Percentiles rank a stretch among this genome's conserved stretches.
Conservation (phyloP, 306 rosid genomes). For the Vigna radiata region DNA sequence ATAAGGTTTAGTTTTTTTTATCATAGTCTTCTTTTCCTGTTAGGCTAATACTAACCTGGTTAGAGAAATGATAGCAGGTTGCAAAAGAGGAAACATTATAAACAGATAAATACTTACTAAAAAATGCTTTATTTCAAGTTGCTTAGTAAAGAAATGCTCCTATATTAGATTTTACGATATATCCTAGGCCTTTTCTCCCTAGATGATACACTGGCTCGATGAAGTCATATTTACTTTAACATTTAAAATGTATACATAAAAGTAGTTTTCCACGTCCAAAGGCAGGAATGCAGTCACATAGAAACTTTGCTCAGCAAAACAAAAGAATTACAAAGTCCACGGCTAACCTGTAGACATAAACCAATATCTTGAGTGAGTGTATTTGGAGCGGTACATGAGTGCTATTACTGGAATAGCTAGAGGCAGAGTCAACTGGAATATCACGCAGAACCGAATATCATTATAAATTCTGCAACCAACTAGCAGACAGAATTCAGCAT, state of each 20-base stretch:
- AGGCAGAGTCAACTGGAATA: constrained; percentile 65
- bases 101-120: constrained; percentile 8
- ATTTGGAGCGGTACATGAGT: constrained; percentile 56
- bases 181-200: not conserved
- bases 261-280: constrained; percentile 1
- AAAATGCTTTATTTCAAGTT: not conserved
- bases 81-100: constrained; percentile 1
- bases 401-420: constrained; percentile 59
- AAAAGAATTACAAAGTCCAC: constrained; percentile 13
- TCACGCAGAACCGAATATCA: constrained; percentile 64
- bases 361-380: constrained; percentile 73
- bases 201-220: not conserved
- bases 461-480: constrained; percentile 61
- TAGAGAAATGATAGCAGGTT: constrained; percentile 11
- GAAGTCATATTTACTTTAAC: not conserved
- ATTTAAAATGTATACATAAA: not conserved
- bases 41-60: not conserved
- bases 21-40: not conserved
- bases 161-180: not conserved
- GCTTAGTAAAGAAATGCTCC: not conserved
- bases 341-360: constrained; percentile 61
- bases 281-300: not conserved
- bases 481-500: constrained; percentile 52
- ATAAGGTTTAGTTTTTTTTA: not conserved
- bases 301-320: constrained; percentile 9